phyloP scores from a whole-genome alignment of 345 rosid genomes.

The Nephelium lappaceum region DNA sequence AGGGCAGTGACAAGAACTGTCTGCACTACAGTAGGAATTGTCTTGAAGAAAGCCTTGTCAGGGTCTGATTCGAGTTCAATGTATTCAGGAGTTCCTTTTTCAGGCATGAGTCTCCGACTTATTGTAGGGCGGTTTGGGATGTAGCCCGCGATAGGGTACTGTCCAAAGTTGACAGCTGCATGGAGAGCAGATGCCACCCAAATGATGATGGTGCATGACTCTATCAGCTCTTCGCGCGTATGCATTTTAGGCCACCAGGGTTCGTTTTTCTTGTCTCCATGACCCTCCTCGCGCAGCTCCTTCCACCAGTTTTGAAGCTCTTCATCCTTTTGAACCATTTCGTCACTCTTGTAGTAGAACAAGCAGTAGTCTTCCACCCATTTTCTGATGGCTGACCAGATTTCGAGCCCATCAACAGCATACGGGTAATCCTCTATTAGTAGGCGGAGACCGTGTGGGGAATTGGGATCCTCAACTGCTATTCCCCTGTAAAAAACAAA shows the following conservation, averaged over 20 bases:
- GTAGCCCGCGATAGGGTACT: constrained; percentile 69
- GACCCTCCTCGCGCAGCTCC: constrained; percentile 62
- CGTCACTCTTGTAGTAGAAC: constrained; percentile 55
- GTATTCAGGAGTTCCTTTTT: constrained; percentile 51
- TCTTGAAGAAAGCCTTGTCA: constrained; percentile 50
- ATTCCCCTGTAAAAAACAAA: constrained; percentile 51
- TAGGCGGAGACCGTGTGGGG: constrained; percentile 59
- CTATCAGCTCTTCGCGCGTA: constrained; percentile 43
- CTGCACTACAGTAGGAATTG: constrained; percentile 46
- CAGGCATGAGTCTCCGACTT: constrained; percentile 61
- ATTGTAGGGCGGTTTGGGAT: constrained; percentile 61
- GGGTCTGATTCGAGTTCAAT: constrained; percentile 49
- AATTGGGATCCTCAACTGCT: constrained; percentile 62
- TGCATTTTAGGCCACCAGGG: constrained; percentile 76
- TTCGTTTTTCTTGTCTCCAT: constrained; percentile 62
- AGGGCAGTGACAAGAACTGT: constrained; percentile 46
- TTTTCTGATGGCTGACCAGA: constrained; percentile 66
- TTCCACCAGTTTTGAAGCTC: constrained; percentile 80
- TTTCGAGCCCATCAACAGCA: constrained; percentile 75
- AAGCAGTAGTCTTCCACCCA: constrained; percentile 67
- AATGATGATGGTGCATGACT: constrained; percentile 60
- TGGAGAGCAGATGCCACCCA: constrained; percentile 80
- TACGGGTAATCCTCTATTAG: constrained; percentile 70
- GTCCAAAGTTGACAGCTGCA: constrained; percentile 73
- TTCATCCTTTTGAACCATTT: constrained; percentile 41